Evolutionary conservation across 2,329 filamentous ascomycete species (phyloP).

Genomic region (Chaetothyriales sp.): DNA sequence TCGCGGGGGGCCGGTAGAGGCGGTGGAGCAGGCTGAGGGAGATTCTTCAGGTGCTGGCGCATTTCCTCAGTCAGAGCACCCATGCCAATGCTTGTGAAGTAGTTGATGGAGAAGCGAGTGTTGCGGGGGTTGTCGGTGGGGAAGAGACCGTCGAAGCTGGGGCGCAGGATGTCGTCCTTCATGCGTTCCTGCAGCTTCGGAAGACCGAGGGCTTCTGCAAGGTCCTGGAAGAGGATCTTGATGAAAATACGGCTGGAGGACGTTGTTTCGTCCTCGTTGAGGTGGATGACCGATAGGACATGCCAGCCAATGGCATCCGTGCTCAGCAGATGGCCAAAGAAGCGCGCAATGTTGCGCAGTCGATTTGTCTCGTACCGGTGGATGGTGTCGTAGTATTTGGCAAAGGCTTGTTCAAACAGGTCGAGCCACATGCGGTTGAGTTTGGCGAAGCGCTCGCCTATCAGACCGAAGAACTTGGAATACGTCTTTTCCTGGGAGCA

Average conservation of each 20-base stretch:
- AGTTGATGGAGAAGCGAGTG: constrained; percentile 95
- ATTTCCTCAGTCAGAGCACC: constrained; percentile 87
- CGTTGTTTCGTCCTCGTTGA: constrained; percentile 95
- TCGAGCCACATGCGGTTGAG: constrained; percentile 90
- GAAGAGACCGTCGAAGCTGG: constrained; percentile 73
- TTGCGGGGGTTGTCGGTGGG: constrained; percentile 78
- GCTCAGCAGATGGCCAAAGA: constrained; percentile 83
- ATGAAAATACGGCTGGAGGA: constrained; percentile 95
- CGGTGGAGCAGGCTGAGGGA: constrained; percentile 70
- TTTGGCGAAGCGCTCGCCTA: constrained; percentile 89
- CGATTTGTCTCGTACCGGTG: constrained; percentile 94
- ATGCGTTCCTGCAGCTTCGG: constrained; percentile 60
- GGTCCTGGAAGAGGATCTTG: constrained; percentile 91
- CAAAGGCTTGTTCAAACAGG: constrained; percentile 78
- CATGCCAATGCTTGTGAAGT: constrained; percentile 97
- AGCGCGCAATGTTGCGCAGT: constrained; percentile 82
- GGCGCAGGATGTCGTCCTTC: constrained; percentile 60
- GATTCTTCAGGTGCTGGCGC: constrained; percentile 76
- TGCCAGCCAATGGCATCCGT: constrained; percentile 89
- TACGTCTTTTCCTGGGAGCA: constrained; percentile 95
- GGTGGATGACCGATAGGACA: constrained; percentile 63
- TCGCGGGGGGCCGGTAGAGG: constrained; percentile 30
- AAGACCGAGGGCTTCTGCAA: constrained; percentile 75
- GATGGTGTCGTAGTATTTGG: constrained; percentile 91
- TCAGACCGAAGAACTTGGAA: constrained; percentile 90